Base-by-base conservation (phyloP, 78 protist genomes). In the Cavenderia fasciculata region DNA sequence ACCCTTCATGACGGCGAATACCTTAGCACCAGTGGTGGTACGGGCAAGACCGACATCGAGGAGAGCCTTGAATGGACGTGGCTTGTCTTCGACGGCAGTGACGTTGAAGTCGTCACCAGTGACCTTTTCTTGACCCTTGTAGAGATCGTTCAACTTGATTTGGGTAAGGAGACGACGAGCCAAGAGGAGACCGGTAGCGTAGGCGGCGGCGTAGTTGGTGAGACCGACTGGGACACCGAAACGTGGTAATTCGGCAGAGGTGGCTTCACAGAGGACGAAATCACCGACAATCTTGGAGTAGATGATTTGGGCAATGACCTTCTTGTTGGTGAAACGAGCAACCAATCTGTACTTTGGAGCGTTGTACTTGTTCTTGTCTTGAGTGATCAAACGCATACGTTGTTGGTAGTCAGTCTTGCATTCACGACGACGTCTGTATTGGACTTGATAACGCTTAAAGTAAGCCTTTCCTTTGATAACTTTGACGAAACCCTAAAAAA, bases 371-470 rank as follows among this genome's bases (percentile, higher is more conserved):
- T 94, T 96, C 96, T 98, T 97, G 87, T 92, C 99, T 93, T 98
- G 99, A 44, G 59, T 19, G 76, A 98, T 75, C 6, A 99, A 94
- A 27, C 95, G 61, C 38, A 86, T 47, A 92, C 99, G 97, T 72
- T 97, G 98, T 51, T 71, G 94, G 98, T 98, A 99, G 93, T 99
- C 99, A 59, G 99, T 99, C 95, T 97, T 97, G 43, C 99, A 98
- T 85, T 95, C 98, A 66, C 99, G 95, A 59, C 99, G 93, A 29
- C 99, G 78, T 49, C 99, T 94, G 98, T 74, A 98, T 94, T 97
- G 92, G 85, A 94, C 96, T 92, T 96, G 99, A 94, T 27, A 98
- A 70, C 99, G 95, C 95, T 92, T 94, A 98, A 90, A 97, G 96
- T 98, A 98, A 41, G 99, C 97, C 78, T 95, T 82, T 93, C 87